phyloP scores from a whole-genome alignment of 2,329 filamentous ascomycete species.

The Aspergillus sp. region DNA sequence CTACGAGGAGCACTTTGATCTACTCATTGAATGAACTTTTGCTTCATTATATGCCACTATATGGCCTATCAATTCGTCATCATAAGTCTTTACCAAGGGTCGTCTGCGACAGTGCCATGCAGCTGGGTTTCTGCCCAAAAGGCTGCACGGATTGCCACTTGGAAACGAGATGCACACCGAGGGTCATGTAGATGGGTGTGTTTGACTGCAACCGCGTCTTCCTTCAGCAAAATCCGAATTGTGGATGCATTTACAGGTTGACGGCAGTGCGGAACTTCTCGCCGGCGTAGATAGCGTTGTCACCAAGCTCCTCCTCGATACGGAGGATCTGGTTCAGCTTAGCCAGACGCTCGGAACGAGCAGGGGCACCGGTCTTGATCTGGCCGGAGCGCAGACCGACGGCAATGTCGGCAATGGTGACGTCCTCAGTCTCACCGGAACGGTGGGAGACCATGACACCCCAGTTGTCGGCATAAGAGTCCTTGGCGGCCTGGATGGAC shows the following conservation, averaged over 20 bases:
- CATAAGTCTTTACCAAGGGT: constrained; percentile 20
- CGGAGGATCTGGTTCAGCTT: constrained; percentile 99
- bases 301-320: constrained; percentile 97
- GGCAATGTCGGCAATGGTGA: constrained; percentile 97
- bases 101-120: constrained; percentile 7
- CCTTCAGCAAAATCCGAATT: not conserved
- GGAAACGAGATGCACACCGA: constrained; percentile 6
- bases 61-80: constrained; percentile 25
- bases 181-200: constrained; percentile 3
- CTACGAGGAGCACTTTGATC: too few relatives aligned
- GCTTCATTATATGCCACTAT: constrained; percentile 25
- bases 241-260: constrained; percentile 66
- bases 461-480: constrained; percentile 93
- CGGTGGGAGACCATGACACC: constrained; percentile 99
- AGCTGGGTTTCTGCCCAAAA: constrained; percentile 7
- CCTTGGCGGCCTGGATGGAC: constrained; percentile 98
- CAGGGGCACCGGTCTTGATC: constrained; percentile 98
- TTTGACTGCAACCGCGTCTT: not conserved
- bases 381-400: constrained; percentile 95
- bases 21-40: constrained; percentile 5
- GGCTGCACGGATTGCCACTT: constrained; percentile 6
- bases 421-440: constrained; percentile 98
- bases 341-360: constrained; percentile 94
- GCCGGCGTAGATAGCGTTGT: constrained; percentile 88
- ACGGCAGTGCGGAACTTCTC: constrained; percentile 87